Evolutionary conservation across 257 asterid species (phyloP).

Genomic region (Nicotiana obtusifolia): DNA sequence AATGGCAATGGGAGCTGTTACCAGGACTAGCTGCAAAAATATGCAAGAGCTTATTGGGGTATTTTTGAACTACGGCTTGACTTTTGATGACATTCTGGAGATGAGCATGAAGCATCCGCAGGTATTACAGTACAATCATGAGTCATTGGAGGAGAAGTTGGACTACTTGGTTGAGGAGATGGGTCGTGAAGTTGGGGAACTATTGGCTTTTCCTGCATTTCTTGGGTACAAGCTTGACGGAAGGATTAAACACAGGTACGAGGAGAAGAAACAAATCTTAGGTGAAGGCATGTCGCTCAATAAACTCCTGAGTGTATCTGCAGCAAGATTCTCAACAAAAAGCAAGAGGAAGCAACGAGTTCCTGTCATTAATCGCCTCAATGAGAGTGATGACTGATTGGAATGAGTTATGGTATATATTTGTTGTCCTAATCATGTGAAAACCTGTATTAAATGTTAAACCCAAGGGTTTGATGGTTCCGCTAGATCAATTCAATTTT

Average conservation of each 20-base stretch:
- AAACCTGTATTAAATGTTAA: not conserved
- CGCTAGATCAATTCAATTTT: not conserved
- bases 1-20: conserved; percentile 85
- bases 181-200: conserved; percentile 85
- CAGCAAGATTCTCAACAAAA: conserved; percentile 55
- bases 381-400: conserved; percentile 1
- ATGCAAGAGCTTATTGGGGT: conserved; percentile 64
- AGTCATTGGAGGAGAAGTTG: conserved; percentile 76
- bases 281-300: conserved; percentile 84
- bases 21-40: conserved; percentile 86
- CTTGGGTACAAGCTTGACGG: conserved; percentile 86
- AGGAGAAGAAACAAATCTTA: conserved; percentile 43
- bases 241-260: conserved; percentile 78
- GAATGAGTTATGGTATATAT: not conserved
- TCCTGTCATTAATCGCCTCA: not conserved
- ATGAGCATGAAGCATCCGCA: conserved; percentile 90
- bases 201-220: conserved; percentile 79
- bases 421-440: not conserved
- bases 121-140: conserved; percentile 70
- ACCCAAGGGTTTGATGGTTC: not conserved
- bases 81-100: conserved; percentile 63
- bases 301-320: conserved; percentile 73
- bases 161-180: conserved; percentile 72
- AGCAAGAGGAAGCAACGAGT: conserved; percentile 28
- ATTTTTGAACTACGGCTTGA: conserved; percentile 63